Conservation (phyloP, 2,329 filamentous ascomycete species). For the Gnomoniopsis smithogilvyi region DNA sequence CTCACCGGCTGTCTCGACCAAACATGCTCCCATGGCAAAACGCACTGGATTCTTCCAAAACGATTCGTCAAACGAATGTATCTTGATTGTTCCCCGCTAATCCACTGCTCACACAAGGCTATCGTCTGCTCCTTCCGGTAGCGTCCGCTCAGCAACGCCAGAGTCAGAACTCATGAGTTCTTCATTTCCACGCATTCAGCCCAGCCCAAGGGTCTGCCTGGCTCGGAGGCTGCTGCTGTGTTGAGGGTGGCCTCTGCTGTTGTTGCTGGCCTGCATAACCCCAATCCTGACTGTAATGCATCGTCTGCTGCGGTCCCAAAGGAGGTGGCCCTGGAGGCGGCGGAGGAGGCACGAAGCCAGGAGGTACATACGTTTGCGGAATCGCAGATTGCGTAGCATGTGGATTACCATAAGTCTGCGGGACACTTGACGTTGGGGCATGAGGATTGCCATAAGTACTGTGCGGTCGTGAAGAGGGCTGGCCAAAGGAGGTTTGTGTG, state of each 20-base stretch:
- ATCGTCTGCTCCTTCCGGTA: neutral
- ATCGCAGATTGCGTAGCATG: slow-evolving; percentile 28
- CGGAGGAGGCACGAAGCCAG: slow-evolving; percentile 60
- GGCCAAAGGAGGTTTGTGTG: slow-evolving; percentile 51
- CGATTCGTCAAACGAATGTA: neutral
- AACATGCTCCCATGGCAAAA: neutral
- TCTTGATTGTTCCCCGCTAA: neutral
- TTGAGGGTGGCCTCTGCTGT: slow-evolving; percentile 31
- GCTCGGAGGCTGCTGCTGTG: slow-evolving; percentile 27
- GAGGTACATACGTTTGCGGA: slow-evolving; percentile 38
- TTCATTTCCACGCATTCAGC: slow-evolving; percentile 64
- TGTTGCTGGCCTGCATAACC: slow-evolving; percentile 55
- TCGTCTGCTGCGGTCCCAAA: slow-evolving; percentile 59
- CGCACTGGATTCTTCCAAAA: neutral
- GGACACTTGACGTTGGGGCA: slow-evolving; percentile 24
- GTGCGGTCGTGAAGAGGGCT: slow-evolving; percentile 40
- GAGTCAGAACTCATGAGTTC: neutral
- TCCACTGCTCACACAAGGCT: neutral
- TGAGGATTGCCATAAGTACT: slow-evolving; percentile 45
- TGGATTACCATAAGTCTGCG: slow-evolving; percentile 40
- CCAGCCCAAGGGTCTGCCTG: slow-evolving; percentile 66
- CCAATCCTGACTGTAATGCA: slow-evolving; percentile 44
- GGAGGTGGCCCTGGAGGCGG: slow-evolving; percentile 62
- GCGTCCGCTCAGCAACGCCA: neutral
- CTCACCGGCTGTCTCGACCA: neutral